Evolutionary conservation across 2,329 filamentous ascomycete species (phyloP), one percentile per base, ranked within the genome.

Genomic region (Fusarium palustre): DNA sequence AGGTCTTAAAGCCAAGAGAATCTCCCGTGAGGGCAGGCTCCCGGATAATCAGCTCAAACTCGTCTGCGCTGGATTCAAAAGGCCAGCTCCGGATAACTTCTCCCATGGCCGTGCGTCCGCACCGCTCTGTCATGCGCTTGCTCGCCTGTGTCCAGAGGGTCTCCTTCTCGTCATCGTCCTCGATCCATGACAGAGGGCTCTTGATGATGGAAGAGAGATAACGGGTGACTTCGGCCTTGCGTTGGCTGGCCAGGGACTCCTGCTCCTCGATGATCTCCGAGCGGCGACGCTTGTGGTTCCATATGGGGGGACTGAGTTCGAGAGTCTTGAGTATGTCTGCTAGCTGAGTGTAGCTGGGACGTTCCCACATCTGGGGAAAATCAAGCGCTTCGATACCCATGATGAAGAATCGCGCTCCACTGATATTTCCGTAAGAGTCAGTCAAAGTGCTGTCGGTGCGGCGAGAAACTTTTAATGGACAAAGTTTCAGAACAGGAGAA

Each of bases 1-100:
- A 98, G 0, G 96, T 99, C 79, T 99, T 98, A 78, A 97, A 86
- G 2, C 96, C 96, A 20, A 98, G 84, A 62, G 92, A 92, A 78
- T 97, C 95, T 9, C 92, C 92, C 0, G 93, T 97, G 58, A 98
- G 83, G 1, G 94, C 90, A 3, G 96, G 96, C 77, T 99, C 96
- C 59, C 93, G 87, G 39, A 99, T 88, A 36, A 86, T 85, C 52
- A 99, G 82, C 46, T 90, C 85, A 70, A 94, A 85, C 2, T 79
- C 70, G 28, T 82, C 78, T 28, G 77, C 33, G 45, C 70, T 75
- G 10, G 68, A 73, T 25, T 66, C 74, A 66, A 88, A 86, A 3
- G 85, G 85, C 87, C 87, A 89, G 7, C 78, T 78, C 33, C 87
- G 81, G 7, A 81, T 83, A 31, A 89, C 84, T 59, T 88, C 86